phyloP scores from a whole-genome alignment of 2,329 filamentous ascomycete genomes.

The Monosporascus sp. region DNA sequence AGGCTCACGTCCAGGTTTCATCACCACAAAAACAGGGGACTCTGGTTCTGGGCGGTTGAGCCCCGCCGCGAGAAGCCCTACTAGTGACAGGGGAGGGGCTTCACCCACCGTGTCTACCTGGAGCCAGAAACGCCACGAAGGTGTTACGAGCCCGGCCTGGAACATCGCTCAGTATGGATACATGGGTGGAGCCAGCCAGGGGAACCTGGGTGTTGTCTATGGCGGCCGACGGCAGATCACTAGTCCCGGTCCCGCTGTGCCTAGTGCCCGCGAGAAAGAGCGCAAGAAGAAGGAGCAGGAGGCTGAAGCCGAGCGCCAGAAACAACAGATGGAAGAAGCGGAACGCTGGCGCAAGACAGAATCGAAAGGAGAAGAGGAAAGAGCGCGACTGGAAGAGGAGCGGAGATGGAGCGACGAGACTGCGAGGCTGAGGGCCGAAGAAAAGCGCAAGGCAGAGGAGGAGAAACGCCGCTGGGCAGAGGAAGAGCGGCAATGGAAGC shows the following conservation, averaged over 20 bases:
- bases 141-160: slow-evolving; percentile 82
- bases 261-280: slow-evolving; percentile 80
- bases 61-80: slow-evolving; percentile 58
- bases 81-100: slow-evolving; percentile 39
- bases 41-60: slow-evolving; percentile 53
- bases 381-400: slow-evolving; percentile 57
- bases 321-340: slow-evolving; percentile 47
- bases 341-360: slow-evolving; percentile 41
- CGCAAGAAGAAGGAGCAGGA: slow-evolving; percentile 52
- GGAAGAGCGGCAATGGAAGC: slow-evolving; percentile 69
- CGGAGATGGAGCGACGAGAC: slow-evolving; percentile 62
- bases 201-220: slow-evolving; percentile 89
- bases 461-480: slow-evolving; percentile 73
- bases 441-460: slow-evolving; percentile 58
- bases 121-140: slow-evolving; percentile 81
- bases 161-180: slow-evolving; percentile 98
- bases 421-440: slow-evolving; percentile 50
- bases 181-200: slow-evolving; percentile 95
- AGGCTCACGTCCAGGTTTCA: slow-evolving; percentile 34
- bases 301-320: slow-evolving; percentile 55
- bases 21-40: slow-evolving; percentile 47
- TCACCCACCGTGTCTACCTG: slow-evolving; percentile 71
- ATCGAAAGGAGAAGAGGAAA: slow-evolving; percentile 54
- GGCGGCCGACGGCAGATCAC: slow-evolving; percentile 91
- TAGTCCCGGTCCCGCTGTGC: slow-evolving; percentile 70